These are phyloP conservation scores for Tilletia horrida DNA, from an alignment of 1,284 basidiomycete species.

Conservation along the genomic window DNA sequence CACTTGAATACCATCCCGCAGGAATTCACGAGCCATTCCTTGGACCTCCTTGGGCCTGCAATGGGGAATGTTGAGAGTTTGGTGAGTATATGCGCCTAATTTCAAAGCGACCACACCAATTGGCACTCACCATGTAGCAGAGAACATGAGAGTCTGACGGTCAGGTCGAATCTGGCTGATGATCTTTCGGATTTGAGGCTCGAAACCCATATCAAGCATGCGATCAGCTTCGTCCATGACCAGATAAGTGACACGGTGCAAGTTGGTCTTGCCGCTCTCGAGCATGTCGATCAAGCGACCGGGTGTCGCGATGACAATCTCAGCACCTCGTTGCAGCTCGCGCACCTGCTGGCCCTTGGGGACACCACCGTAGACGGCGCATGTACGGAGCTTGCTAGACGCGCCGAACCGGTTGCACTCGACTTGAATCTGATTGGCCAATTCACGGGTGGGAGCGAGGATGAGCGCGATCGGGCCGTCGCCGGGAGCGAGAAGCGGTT, in stretches of 20 bases:
- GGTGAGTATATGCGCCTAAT: not conserved
- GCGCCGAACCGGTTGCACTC: slow-evolving; percentile 98
- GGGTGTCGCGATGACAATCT: slow-evolving; percentile 84
- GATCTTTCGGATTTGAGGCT: slow-evolving; percentile 98
- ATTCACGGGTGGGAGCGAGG: slow-evolving; percentile 93
- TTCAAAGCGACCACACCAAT: not conserved
- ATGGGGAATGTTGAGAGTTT: not conserved
- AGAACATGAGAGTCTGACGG: slow-evolving; percentile 78
- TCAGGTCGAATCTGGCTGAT: slow-evolving; percentile 93
- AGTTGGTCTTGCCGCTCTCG: slow-evolving; percentile 91
- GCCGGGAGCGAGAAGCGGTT: slow-evolving; percentile 85
- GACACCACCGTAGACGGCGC: slow-evolving; percentile 96
- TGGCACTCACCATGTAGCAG: slow-evolving; percentile 76
- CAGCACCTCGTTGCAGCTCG: slow-evolving; percentile 91
- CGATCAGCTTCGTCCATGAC: slow-evolving; percentile 99
- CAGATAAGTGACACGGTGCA: slow-evolving; percentile 90
- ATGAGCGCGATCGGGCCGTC: slow-evolving; percentile 97
- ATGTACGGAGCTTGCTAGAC: slow-evolving; percentile 94
- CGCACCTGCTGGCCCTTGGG: slow-evolving; percentile 98
- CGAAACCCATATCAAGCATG: slow-evolving; percentile 99
- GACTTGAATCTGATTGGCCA: slow-evolving; percentile 97
- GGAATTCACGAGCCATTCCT: slow-evolving; percentile 91
- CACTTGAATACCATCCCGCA: slow-evolving; percentile 93
- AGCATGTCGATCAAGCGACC: slow-evolving; percentile 76
- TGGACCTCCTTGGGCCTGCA: slow-evolving; percentile 86